Base-by-base conservation (phyloP, 768 basidiomycete genomes). In the Epithele typhae region DNA sequence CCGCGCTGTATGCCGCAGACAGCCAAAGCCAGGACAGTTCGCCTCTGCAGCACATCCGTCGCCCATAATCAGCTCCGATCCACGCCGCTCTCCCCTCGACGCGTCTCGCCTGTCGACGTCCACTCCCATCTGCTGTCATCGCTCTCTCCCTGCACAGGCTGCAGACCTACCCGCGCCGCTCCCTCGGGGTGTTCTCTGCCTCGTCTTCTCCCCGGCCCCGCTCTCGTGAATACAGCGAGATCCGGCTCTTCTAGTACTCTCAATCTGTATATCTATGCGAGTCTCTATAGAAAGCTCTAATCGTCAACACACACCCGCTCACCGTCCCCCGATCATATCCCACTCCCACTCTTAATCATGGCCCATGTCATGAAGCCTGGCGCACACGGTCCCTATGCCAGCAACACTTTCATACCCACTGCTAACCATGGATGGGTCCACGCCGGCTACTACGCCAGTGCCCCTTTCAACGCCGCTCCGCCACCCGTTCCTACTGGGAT, bases 401-500 rank as follows among this genome's bases (percentile, higher is more conserved):
- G 21, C 21, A 39, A 42, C 33, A 32, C 37, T 2, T 47, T 34
- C 21, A 47, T 47, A 27, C 45, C 46, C 15, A 47, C 50, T 23
- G n/a, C 17, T 27, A 45, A 38, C 3, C 49, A 46, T 25, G 50
- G 50, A 22, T 52, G 50, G 50, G 41, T 52, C 15, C 50, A 52
- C n/a, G 41, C 51, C 12, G 48, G 43, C n/a, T 33, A 39, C 40
- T 52, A 38, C 42, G 43, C 45, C 8, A 25, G 32, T 34, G 43
- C 19, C 25, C 51, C 51, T 24, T 52, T 52, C 45, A 48, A 48
- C 43, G 34, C 69, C 30, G 67, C 65, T 4, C 74, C 77, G 7
- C 79, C 83, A n/a, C 82, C 82, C 14, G 67, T 73, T 14, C 81
- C 82, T 5, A 51, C 71, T 5, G 75, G 76, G 25, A 59, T 76